Evolutionary conservation across 768 basidiomycete species (phyloP).

Genomic region (Pulveroboletus frians): DNA sequence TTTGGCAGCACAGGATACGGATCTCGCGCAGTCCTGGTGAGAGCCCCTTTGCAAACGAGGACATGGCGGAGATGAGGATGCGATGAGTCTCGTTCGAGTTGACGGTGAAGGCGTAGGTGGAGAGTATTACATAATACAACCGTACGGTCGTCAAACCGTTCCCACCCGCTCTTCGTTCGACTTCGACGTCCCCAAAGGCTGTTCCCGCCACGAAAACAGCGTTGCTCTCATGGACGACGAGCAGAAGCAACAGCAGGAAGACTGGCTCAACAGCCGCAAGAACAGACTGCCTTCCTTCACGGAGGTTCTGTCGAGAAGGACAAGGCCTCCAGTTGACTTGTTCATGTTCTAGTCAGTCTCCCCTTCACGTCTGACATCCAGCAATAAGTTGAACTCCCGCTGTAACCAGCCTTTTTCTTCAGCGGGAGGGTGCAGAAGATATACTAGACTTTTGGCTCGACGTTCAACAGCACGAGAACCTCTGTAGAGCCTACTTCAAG

Average conservation of each 20-base stretch:
- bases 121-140: conserved; percentile 26
- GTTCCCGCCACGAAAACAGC: conserved; percentile 6
- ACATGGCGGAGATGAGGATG: conserved; percentile 40
- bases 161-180: conserved; percentile 15
- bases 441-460: conserved; percentile 98
- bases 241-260: conserved; percentile 53
- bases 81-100: conserved; percentile 5
- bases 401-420: conserved; percentile 75
- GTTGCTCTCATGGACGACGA: conserved; percentile 47
- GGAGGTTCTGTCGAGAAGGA: conserved; percentile 87
- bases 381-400: conserved; percentile 4
- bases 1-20: conserved; percentile 76
- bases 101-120: neutral
- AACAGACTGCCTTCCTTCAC: conserved; percentile 82
- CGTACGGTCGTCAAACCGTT: conserved; percentile 5
- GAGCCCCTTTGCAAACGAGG: conserved; percentile 63
- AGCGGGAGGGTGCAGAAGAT: conserved; percentile 94
- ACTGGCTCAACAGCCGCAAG: conserved; percentile 66
- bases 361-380: neutral
- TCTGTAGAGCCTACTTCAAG: conserved; percentile 98
- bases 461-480: conserved; percentile 98
- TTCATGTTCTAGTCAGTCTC: conserved; percentile 96
- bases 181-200: conserved; percentile 11
- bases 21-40: conserved; percentile 78
- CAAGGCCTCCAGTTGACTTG: conserved; percentile 91